These are phyloP conservation scores for Diplodia seriata DNA, from an alignment of 2,329 filamentous ascomycete genomes.

Conservation along the genomic window DNA sequence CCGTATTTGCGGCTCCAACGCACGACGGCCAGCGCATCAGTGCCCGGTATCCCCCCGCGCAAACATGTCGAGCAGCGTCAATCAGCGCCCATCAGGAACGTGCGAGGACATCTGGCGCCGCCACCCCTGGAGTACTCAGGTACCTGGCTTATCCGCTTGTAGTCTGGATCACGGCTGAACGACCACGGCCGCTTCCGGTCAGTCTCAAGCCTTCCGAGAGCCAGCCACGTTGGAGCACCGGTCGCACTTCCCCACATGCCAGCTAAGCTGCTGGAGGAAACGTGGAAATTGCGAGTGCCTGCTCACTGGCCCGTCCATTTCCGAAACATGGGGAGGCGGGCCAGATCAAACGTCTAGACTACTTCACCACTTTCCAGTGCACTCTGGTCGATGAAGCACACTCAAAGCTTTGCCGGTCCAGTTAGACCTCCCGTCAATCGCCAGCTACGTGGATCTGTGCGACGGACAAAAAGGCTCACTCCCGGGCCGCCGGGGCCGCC, in stretches of 20 bases:
- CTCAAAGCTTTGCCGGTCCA: neutral
- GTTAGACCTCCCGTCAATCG: neutral
- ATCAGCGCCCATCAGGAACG: slow-evolving; percentile 11
- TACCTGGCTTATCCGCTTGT: slow-evolving; percentile 13
- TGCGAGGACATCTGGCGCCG: neutral
- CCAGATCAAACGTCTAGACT: slow-evolving; percentile 18
- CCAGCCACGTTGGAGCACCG: slow-evolving; percentile 17
- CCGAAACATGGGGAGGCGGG: slow-evolving; percentile 5
- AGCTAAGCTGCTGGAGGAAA: slow-evolving; percentile 17
- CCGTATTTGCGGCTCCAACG: slow-evolving; percentile 29
- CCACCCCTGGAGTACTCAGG: slow-evolving; percentile 20
- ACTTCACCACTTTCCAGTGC: neutral
- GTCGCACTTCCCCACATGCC: slow-evolving; percentile 26
- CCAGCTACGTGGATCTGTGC: slow-evolving; percentile 8
- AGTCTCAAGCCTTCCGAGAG: slow-evolving; percentile 8
- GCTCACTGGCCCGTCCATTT: slow-evolving; percentile 5
- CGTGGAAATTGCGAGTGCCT: neutral
- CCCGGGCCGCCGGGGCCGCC: neutral
- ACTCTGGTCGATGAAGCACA: neutral
- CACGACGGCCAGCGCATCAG: slow-evolving; percentile 27
- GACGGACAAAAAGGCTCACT: neutral
- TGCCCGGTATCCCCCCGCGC: slow-evolving; percentile 13
- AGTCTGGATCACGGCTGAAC: neutral
- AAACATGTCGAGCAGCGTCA: slow-evolving; percentile 21
- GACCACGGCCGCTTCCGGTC: neutral